Base-by-base conservation (phyloP, 345 rosid species). In the Arabis alpina region DNA sequence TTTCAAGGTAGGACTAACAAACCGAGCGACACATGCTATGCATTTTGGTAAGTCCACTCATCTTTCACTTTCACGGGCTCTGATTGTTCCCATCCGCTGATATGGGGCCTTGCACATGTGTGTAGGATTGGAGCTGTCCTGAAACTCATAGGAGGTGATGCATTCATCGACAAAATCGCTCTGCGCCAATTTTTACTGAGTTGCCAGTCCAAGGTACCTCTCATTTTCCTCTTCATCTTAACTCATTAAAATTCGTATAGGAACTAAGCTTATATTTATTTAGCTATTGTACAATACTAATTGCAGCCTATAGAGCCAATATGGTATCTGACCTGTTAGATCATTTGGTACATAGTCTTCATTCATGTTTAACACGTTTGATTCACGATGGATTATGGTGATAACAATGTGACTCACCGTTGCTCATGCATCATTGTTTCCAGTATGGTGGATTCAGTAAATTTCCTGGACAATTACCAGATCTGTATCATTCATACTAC, bases 1-100 rank as follows among this genome's bases (percentile, higher is more conserved):
- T 86, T 89, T 79, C 96, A 91, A 78, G 99, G 99, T 43, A 84
- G 97, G 85, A 65, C 85, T 49, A 94, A 87, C 81, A 91, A 94
- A 73, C 74, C 79, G 37, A 94, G 96, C 70, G 99, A 91, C 79
- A 89, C 98, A 53, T 94, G 99, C 77, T 94, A 91, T 77, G 97
- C 99, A 50, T 94, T 89, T 80, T 94, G 99, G 99, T 89, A 70
- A 73, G 83, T 56, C 24, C 65, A 36, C 54, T 34, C 66, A 72
- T 37, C 47, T 36, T 48, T 16, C 2, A 10, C 45, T 27, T 12
- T 44, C 32, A 36, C 6, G 0, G 36, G 9, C 13, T 42, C 50
- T 27, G 9, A 6, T 51, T 64, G 27, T 65, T 65, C 30, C 5
- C 52, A 42, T 27, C 19, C 2, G 9, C 32, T 39, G 36, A 78